Evolutionary conservation across 768 basidiomycete species (phyloP).

Genomic region (Rhodotorula paludigena): DNA sequence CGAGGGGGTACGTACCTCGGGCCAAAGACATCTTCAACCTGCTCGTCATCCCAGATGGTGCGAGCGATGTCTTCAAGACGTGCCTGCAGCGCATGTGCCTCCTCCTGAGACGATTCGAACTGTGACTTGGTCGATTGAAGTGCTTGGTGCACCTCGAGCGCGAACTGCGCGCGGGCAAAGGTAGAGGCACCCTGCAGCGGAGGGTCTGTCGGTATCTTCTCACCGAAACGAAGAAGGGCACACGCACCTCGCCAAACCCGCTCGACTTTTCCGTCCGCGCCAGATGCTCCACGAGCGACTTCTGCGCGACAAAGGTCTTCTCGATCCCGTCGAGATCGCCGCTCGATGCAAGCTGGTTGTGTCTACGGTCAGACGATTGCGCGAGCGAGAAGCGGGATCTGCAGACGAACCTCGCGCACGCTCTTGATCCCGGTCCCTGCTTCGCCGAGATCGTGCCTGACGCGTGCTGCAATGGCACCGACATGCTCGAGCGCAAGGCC

Average conservation of each 20-base stretch:
- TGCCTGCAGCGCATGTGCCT: not conserved
- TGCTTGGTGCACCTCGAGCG: slow-evolving; percentile 2
- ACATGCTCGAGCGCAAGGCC: slow-evolving; percentile 87
- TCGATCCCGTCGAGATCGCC: slow-evolving; percentile 57
- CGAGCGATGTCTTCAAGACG: not conserved
- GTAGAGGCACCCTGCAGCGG: slow-evolving; percentile 2
- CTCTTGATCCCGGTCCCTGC: slow-evolving; percentile 45
- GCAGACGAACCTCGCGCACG: slow-evolving; percentile 69
- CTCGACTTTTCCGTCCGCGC: slow-evolving; percentile 68
- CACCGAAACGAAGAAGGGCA: not conserved
- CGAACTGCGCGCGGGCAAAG: not conserved
- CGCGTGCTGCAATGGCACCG: slow-evolving; percentile 80
- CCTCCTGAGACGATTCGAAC: not conserved
- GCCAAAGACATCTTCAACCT: slow-evolving; percentile 33
- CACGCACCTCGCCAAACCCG: slow-evolving; percentile 68
- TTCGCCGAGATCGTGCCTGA: slow-evolving; percentile 57
- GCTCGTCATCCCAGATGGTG: slow-evolving; percentile 13
- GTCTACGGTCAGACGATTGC: too few relatives aligned
- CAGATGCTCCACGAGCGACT: slow-evolving; percentile 63
- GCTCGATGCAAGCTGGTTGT: slow-evolving; percentile 55
- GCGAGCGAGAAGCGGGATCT: not conserved
- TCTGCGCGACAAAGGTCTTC: slow-evolving; percentile 59
- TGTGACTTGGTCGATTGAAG: not conserved
- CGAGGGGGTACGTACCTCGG: slow-evolving; percentile 17
- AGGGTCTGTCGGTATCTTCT: not conserved